These are phyloP conservation scores for Colletotrichum sublineola DNA, from an alignment of 2,329 filamentous ascomycete species.

Conservation along the genomic window DNA sequence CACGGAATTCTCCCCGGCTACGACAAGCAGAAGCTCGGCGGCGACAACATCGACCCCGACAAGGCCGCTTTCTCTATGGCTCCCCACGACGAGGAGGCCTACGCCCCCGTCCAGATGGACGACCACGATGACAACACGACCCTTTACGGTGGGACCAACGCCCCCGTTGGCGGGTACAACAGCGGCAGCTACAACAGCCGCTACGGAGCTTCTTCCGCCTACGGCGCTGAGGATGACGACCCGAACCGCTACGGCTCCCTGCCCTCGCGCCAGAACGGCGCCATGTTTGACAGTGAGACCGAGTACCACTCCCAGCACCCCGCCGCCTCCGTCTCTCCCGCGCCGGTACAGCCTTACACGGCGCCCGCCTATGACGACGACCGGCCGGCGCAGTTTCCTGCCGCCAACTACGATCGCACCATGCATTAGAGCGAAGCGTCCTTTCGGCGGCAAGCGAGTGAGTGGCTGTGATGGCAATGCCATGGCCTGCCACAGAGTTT, in stretches of 20 bases:
- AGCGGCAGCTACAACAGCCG: conserved; percentile 52
- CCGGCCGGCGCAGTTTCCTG: conserved; percentile 67
- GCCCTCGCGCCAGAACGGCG: conserved; percentile 52
- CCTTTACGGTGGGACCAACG: conserved; percentile 49
- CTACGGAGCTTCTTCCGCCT: conserved; percentile 46
- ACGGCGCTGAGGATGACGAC: conserved; percentile 52
- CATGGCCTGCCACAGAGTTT: background rate
- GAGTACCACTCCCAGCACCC: conserved; percentile 59
- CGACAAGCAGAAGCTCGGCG: conserved; percentile 61
- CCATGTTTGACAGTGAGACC: conserved; percentile 65
- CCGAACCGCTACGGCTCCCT: conserved; percentile 56
- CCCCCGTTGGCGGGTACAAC: conserved; percentile 50
- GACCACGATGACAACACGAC: conserved; percentile 60
- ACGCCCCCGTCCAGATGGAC: conserved; percentile 71
- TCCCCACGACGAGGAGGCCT: conserved; percentile 75
- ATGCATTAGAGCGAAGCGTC: conserved; percentile 22
- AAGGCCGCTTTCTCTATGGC: conserved; percentile 78
- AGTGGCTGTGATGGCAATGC: conserved; percentile 16
- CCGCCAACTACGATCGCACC: conserved; percentile 67
- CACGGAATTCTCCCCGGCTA: conserved; percentile 74
- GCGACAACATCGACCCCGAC: conserved; percentile 73
- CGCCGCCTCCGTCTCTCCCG: conserved; percentile 47
- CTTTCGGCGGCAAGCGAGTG: background rate
- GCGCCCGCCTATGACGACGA: conserved; percentile 56
- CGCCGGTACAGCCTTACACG: conserved; percentile 46